Base-by-base conservation (phyloP, 805 yeast genomes). In the Clavispora vitiphila region DNA sequence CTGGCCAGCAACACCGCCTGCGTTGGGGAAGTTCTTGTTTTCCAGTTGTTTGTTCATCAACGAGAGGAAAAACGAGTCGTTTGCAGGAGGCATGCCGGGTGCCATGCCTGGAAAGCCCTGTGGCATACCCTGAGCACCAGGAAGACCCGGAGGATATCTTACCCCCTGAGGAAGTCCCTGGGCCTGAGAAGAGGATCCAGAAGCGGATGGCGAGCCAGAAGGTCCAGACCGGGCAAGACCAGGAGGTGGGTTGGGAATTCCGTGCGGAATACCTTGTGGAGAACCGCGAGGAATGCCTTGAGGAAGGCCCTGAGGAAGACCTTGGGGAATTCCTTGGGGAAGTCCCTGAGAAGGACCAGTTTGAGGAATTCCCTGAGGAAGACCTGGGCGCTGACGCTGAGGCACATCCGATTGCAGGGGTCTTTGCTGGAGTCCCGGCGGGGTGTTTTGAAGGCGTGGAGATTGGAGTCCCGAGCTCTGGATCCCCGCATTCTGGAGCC, bases 31-130 rank as follows among this genome's bases (percentile, higher is more conserved):
- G 8, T 8, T 14, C 30, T 26, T 26, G 30, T 26, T 7, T 2
- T 57, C 53, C 10, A 60, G 32, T 12, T 29, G 54, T 44, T 70
- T 72, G 31, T 67, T 62, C 47, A 76, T 55, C 41, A 76, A 57
- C 5, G 79, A 68, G 60, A 70, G 64, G 51, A 76, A 72, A 46
- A 76, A 76, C 12, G 67, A 55, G 44, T 74, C 77, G 48, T 66
- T 63, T 3, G 42, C 39, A 4, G 46, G 37, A 2, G 42, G 39
- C 15, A 31, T 27, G 3, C 37, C 40, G 15, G 32, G 32, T 14
- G 16, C 16, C 32, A 29, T 29, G 19, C 32, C 32, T 1, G 20
- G 20, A 8, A 15, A 8, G 32, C 20, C 20, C 12, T 29, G 32
- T 2, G 32, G 20, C 2, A 23, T 31, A 3, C 45, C 45, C 5